Evolutionary conservation across 208 protist species (phyloP).

Genomic region (Histomonas meleagridis): DNA sequence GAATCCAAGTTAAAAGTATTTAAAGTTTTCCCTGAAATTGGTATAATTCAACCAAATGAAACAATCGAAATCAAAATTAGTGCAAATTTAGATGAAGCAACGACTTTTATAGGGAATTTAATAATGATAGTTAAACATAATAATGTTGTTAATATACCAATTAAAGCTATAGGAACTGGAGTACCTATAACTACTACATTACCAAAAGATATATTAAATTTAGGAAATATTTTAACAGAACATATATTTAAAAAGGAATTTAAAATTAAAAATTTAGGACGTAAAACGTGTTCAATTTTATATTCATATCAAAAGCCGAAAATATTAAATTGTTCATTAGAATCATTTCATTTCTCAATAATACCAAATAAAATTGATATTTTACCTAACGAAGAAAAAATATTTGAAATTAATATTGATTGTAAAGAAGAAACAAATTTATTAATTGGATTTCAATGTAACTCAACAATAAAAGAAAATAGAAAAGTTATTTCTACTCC

Average conservation of each 20-base stretch:
- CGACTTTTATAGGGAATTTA: background rate
- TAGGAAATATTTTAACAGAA: background rate
- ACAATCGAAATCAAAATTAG: background rate
- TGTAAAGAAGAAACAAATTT: background rate
- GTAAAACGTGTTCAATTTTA: background rate
- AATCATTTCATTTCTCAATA: background rate
- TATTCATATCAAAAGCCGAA: constrained; percentile 6
- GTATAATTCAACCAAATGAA: background rate
- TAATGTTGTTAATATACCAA: background rate
- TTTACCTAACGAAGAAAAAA: background rate
- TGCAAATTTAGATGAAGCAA: background rate
- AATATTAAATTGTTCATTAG: background rate
- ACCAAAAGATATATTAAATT: background rate
- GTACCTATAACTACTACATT: constrained; percentile 1
- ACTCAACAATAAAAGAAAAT: background rate
- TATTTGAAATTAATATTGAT: background rate
- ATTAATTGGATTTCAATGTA: background rate
- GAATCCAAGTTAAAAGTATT: background rate
- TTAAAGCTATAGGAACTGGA: background rate
- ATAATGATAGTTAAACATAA: background rate
- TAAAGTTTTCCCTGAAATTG: background rate
- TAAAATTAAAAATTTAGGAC: background rate
- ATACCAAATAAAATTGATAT: background rate
- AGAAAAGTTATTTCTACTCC: background rate
- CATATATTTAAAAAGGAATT: background rate